phyloP scores from a whole-genome alignment of 148 eudicot species.

The Hydrangea macrophylla region DNA sequence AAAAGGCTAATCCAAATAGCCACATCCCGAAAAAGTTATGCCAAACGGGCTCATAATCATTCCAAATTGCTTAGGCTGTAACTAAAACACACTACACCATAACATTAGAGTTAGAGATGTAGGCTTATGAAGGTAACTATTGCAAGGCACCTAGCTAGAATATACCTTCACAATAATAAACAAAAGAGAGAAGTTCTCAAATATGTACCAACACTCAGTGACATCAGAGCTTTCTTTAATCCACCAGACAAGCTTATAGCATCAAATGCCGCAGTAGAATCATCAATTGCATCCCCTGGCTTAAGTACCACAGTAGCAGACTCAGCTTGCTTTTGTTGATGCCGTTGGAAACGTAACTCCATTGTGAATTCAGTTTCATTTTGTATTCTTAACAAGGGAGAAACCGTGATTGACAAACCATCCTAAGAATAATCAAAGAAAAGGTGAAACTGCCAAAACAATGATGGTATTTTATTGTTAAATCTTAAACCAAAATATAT shows the following conservation, averaged over 20 bases:
- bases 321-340: slow-evolving; percentile 54
- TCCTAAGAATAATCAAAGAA: slow-evolving; percentile 44
- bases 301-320: slow-evolving; percentile 63
- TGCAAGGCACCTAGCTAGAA: neutral
- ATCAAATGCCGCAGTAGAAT: slow-evolving; percentile 81
- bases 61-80: too few relatives aligned
- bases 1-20: too few relatives aligned
- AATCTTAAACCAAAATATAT: neutral
- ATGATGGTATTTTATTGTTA: neutral
- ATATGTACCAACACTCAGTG: slow-evolving; percentile 73
- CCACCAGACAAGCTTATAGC: slow-evolving; percentile 70
- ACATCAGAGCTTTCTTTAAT: slow-evolving; percentile 71
- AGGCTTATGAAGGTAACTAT: too few relatives aligned
- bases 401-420: slow-evolving; percentile 62
- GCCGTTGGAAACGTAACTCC: slow-evolving; percentile 82
- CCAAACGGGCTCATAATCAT: too few relatives aligned
- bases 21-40: too few relatives aligned
- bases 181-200: neutral
- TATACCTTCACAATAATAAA: slow-evolving; percentile 1
- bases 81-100: too few relatives aligned
- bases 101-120: too few relatives aligned
- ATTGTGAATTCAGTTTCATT: slow-evolving; percentile 74
- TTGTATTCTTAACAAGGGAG: slow-evolving; percentile 79
- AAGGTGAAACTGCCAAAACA: neutral
- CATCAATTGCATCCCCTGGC: slow-evolving; percentile 73